Conservation (phyloP, 2,329 filamentous ascomycete species). For the Arthrobotrys pseudoclavata region DNA sequence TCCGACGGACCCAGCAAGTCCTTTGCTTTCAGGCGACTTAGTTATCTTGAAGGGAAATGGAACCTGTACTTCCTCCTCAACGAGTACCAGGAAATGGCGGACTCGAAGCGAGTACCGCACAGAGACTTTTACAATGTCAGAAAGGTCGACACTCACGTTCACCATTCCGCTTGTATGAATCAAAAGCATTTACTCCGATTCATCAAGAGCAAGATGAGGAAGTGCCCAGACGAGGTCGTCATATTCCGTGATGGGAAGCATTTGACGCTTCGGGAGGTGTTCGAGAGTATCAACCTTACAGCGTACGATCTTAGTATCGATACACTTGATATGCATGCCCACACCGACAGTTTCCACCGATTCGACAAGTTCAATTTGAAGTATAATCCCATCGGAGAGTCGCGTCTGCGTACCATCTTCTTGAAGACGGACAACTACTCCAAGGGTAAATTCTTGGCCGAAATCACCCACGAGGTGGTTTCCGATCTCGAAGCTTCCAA, state of each 20-base stretch:
- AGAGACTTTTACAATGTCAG: constrained; percentile 99
- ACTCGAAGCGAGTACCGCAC: constrained; percentile 97
- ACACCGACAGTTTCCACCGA: constrained; percentile 97
- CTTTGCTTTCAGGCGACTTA: constrained; percentile 92
- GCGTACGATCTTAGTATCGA: constrained; percentile 98
- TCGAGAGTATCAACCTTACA: constrained; percentile 96
- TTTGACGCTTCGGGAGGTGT: constrained; percentile 90
- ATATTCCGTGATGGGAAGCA: constrained; percentile 92
- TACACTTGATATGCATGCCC: constrained; percentile 98
- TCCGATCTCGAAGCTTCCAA: constrained; percentile 97
- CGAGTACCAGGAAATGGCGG: constrained; percentile 97
- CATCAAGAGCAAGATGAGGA: constrained; percentile 99
- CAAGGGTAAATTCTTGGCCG: constrained; percentile 91
- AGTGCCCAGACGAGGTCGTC: constrained; percentile 92
- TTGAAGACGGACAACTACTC: constrained; percentile 99
- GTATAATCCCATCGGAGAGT: constrained; percentile 97
- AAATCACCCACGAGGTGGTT: constrained; percentile 98
- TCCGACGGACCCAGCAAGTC: constrained; percentile 97
- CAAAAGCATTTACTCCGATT: constrained; percentile 98
- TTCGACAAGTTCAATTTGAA: constrained; percentile 99
- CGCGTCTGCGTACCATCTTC: constrained; percentile 95
- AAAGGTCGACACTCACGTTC: constrained; percentile 98
- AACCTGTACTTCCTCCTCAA: constrained; percentile 93
- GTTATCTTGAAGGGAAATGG: constrained; percentile 97
- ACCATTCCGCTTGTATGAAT: constrained; percentile 99